Evolutionary conservation across 1,284 basidiomycete genomes (phyloP).

Genomic region (Apiotrichum laibachii): DNA sequence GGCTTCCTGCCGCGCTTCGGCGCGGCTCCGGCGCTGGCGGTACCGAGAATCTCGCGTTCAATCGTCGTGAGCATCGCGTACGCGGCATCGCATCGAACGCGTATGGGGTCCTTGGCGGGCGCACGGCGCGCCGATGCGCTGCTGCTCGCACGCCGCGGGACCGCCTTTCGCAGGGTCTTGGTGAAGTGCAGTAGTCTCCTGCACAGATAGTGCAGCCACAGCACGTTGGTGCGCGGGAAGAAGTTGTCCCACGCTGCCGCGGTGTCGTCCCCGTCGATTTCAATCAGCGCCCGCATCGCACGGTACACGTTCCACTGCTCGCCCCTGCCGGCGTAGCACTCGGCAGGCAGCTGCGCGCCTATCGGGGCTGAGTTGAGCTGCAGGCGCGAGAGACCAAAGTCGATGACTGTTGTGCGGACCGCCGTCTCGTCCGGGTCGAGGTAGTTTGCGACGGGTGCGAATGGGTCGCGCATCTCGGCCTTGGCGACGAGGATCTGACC

Average conservation of each 20-base stretch:
- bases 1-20: not conserved
- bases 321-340: slow-evolving; percentile 77
- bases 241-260: slow-evolving; percentile 8
- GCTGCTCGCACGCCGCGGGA: slow-evolving; percentile 9
- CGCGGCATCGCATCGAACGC: slow-evolving; percentile 14
- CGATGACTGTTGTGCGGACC: slow-evolving; percentile 80
- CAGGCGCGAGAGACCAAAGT: slow-evolving; percentile 87
- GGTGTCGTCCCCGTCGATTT: not conserved
- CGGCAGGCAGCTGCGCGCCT: slow-evolving; percentile 60
- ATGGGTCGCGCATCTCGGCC: not conserved
- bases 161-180: slow-evolving; percentile 31
- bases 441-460: slow-evolving; percentile 25
- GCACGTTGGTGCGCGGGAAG: slow-evolving; percentile 14
- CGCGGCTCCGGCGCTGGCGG: not conserved
- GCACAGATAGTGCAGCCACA: slow-evolving; percentile 48
- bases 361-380: slow-evolving; percentile 35
- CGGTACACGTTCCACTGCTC: slow-evolving; percentile 95
- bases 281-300: slow-evolving; percentile 67
- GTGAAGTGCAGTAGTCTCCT: slow-evolving; percentile 32
- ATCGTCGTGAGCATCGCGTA: slow-evolving; percentile 18
- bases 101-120: not conserved
- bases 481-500: slow-evolving; percentile 85
- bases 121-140: not conserved
- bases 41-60: not conserved
- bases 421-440: slow-evolving; percentile 54